Evolutionary conservation across 768 basidiomycete genomes (phyloP).

Genomic region (Boletus reticulatus): DNA sequence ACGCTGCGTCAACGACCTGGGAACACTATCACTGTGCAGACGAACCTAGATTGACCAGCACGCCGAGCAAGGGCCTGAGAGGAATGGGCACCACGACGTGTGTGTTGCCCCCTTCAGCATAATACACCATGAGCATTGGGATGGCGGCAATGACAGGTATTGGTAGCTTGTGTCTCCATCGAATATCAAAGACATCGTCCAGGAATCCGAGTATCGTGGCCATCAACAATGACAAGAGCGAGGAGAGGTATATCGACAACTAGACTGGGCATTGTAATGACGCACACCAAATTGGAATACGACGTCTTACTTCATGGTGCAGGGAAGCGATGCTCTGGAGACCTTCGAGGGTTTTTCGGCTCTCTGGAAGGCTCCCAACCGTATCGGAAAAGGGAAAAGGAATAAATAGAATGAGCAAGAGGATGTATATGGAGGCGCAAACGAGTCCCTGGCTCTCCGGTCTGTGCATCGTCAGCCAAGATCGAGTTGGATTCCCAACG

Average conservation of each 20-base stretch:
- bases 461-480: constrained; percentile 40
- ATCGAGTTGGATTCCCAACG: neutral
- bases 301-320: constrained; percentile 65
- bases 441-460: constrained; percentile 94
- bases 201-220: constrained; percentile 94
- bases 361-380: constrained; percentile 46
- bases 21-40: constrained; percentile 25
- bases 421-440: constrained; percentile 85
- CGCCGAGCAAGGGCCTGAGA: constrained; percentile 67
- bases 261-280: constrained; percentile 28
- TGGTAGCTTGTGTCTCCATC: constrained; percentile 97
- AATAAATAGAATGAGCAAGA: constrained; percentile 86
- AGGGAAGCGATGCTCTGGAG: constrained; percentile 50
- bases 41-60: constrained; percentile 85
- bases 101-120: constrained; percentile 91
- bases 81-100: constrained; percentile 91
- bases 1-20: constrained; percentile 4
- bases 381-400: constrained; percentile 90
- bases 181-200: constrained; percentile 97
- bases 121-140: constrained; percentile 94
- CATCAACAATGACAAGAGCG: constrained; percentile 85
- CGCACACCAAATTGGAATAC: neutral
- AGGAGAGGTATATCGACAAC: constrained; percentile 92
- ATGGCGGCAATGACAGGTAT: constrained; percentile 96
- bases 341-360: constrained; percentile 46